phyloP scores from a whole-genome alignment of 2,329 filamentous ascomycete species.

The Venturiaceae sp. region DNA sequence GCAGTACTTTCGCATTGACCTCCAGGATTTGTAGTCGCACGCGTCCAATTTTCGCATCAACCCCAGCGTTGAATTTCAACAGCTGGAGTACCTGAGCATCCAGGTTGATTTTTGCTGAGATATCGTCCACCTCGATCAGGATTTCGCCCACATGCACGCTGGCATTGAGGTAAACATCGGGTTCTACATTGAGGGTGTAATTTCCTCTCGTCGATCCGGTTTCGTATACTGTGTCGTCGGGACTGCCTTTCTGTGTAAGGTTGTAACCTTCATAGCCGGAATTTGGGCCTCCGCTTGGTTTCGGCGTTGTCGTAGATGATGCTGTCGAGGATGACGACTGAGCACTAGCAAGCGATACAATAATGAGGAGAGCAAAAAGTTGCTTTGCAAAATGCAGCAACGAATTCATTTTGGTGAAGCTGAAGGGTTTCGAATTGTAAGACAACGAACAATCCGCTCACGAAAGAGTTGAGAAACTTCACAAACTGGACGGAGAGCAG shows the following conservation, averaged over 20 bases:
- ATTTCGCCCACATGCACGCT: conserved; percentile 49
- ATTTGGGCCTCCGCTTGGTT: conserved; percentile 14
- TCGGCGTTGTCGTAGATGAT: too few species aligned
- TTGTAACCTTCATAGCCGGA: conserved; percentile 48
- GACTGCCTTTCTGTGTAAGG: conserved; percentile 41
- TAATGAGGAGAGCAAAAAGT: neutral
- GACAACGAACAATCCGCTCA: too few species aligned
- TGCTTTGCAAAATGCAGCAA: neutral
- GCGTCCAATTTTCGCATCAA: conserved; percentile 47
- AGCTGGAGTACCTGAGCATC: conserved; percentile 49
- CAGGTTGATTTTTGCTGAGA: conserved; percentile 51
- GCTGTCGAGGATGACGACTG: neutral
- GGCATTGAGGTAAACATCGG: conserved; percentile 53
- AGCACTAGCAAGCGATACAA: neutral
- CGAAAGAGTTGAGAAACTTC: too few species aligned
- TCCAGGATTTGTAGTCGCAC: conserved; percentile 49
- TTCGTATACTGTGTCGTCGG: conserved; percentile 42
- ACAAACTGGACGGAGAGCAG: too few species aligned
- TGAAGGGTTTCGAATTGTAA: too few species aligned
- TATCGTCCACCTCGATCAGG: conserved; percentile 47
- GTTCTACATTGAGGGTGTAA: conserved; percentile 32
- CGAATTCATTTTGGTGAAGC: neutral
- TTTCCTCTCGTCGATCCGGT: conserved; percentile 40
- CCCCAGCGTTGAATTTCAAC: conserved; percentile 51
- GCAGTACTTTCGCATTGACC: conserved; percentile 46